A percentile compares a stretch with the other conserved stretches of the same genome.
These are phyloP conservation scores for Camellia lanceoleosa DNA, from an alignment of 148 eudicot genomes.

Conservation along the genomic window DNA sequence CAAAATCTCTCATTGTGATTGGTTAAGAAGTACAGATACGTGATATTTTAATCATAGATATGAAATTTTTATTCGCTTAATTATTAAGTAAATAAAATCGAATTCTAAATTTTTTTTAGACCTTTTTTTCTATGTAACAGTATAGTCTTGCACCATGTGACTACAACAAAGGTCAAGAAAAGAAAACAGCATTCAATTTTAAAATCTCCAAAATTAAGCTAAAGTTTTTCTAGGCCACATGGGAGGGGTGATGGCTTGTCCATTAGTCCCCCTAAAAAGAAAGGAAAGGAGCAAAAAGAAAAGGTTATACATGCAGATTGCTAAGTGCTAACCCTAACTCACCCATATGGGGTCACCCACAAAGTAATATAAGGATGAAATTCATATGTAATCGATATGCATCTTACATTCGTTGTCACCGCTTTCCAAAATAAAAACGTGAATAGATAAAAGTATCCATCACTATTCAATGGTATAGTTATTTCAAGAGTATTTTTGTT, in stretches of 20 bases:
- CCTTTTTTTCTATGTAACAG: too few species aligned
- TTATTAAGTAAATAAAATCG: too few species aligned
- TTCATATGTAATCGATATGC: too few species aligned
- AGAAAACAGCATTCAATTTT: conserved; percentile 3
- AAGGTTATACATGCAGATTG: background rate
- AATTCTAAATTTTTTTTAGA: too few species aligned
- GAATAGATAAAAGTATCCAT: too few species aligned
- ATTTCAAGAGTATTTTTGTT: too few species aligned
- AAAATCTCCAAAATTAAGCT: conserved; percentile 4
- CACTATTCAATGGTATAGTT: too few species aligned
- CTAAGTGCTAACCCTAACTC: background rate
- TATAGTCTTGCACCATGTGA: conserved; percentile 4
- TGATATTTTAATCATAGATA: too few species aligned
- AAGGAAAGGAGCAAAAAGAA: background rate
- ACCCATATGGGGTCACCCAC: background rate
- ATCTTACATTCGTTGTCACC: background rate
- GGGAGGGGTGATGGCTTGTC: background rate
- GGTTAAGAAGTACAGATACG: too few species aligned
- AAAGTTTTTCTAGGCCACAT: conserved; percentile 9
- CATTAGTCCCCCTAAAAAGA: background rate
- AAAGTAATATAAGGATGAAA: background rate
- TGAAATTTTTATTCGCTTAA: too few species aligned
- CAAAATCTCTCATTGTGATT: too few species aligned
- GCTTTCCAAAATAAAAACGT: background rate
- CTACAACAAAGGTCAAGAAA: conserved; percentile 11